These are phyloP conservation scores for Yamagishiella unicocca DNA, from an alignment of 139 green algal genomes.

Conservation along the genomic window DNA sequence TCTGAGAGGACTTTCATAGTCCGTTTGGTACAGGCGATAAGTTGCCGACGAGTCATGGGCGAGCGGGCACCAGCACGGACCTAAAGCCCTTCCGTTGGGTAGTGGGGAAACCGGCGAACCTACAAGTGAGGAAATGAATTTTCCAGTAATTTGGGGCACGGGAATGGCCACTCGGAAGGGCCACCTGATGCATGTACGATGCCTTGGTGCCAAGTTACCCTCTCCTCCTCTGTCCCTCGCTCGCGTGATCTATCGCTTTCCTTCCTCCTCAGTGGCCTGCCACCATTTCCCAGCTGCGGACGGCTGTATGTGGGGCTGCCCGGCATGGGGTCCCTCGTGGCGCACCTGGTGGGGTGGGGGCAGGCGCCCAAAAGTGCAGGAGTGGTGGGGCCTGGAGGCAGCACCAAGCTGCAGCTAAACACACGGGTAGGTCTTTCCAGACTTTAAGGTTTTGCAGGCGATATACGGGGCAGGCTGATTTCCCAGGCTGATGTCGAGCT, in stretches of 20 bases:
- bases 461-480: background rate
- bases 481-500: too few species aligned
- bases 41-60: too few species aligned
- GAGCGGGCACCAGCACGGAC: too few species aligned
- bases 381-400: background rate
- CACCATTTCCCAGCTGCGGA: background rate
- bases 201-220: background rate
- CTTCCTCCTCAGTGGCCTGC: background rate
- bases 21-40: too few species aligned
- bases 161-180: background rate
- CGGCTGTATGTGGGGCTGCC: conserved; percentile 49
- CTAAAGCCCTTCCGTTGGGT: too few species aligned
- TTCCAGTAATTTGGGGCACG: background rate
- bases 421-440: background rate
- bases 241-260: too few species aligned
- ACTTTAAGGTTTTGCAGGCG: background rate
- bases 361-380: background rate
- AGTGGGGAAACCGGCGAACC: too few species aligned
- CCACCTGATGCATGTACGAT: background rate
- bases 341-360: conserved; percentile 4
- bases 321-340: conserved; percentile 38
- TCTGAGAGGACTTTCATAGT: too few species aligned
- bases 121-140: background rate
- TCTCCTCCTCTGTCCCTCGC: background rate
- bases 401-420: conserved; percentile 2